Percentiles rank a stretch among this genome's conserved stretches.
Conservation (phyloP, 257 asterid species). For the Verbena officinalis region DNA sequence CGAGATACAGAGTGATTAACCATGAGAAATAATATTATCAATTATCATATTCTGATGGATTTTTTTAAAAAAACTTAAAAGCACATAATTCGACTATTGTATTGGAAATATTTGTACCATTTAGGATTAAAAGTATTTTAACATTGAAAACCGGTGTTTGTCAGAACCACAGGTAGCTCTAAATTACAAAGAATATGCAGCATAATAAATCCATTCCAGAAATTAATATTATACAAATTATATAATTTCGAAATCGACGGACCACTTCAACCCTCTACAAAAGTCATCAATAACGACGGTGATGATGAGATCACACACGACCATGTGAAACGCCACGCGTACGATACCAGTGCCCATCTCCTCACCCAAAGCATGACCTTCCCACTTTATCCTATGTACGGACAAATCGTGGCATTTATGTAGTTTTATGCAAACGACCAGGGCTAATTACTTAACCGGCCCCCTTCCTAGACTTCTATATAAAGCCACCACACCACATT, state of each 20-base stretch:
- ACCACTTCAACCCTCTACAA: neutral
- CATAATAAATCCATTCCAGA: too few species aligned
- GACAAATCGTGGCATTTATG: conserved; percentile 47
- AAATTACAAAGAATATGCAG: too few species aligned
- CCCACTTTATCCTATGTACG: conserved; percentile 31
- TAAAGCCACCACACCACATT: conserved; percentile 40
- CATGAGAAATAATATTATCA: too few species aligned
- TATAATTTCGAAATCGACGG: conserved; percentile 23
- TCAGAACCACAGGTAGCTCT: too few species aligned
- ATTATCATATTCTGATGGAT: too few species aligned
- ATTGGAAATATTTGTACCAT: too few species aligned
- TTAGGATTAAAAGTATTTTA: too few species aligned
- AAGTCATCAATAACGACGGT: conserved; percentile 32
- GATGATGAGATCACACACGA: neutral
- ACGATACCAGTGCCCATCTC: conserved; percentile 26
- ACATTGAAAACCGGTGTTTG: too few species aligned
- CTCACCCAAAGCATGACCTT: conserved; percentile 40
- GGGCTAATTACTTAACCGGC: conserved; percentile 29
- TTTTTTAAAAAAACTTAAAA: too few species aligned
- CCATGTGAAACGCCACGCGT: conserved; percentile 30
- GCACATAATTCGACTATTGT: too few species aligned
- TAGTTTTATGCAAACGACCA: conserved; percentile 32
- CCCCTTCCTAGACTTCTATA: conserved; percentile 43
- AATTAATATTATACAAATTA: too few species aligned
- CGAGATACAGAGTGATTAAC: too few species aligned